Evolutionary conservation across 1,139 yeast species (phyloP).

Genomic region (Petasospora fabianii): DNA sequence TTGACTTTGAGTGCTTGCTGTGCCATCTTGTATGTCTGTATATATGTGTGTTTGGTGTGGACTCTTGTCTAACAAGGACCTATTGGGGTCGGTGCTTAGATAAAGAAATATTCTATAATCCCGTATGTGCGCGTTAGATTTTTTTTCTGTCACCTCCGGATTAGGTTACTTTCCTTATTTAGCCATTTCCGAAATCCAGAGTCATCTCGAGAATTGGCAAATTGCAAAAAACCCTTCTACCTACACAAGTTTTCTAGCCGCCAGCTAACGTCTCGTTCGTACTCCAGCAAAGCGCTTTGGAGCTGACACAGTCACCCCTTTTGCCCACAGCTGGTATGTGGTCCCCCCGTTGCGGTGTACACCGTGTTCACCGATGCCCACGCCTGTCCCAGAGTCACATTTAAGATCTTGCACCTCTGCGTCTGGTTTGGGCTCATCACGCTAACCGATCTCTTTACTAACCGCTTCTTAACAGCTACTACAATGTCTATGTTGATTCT

Average conservation of each 20-base stretch:
- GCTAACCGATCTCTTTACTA: neutral
- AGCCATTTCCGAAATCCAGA: conserved; percentile 6
- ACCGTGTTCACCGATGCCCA: neutral
- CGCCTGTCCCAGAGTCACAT: conserved; percentile 7
- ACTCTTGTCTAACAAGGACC: neutral
- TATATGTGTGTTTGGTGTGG: too few species aligned
- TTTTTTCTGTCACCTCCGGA: neutral
- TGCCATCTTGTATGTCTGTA: conserved; percentile 29
- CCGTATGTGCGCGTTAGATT: neutral
- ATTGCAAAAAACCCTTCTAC: conserved; percentile 4
- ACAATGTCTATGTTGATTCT: conserved; percentile 52
- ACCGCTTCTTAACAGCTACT: too few species aligned
- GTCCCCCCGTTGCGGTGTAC: neutral
- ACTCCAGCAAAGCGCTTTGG: conserved; percentile 4
- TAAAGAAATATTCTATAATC: conserved; percentile 1
- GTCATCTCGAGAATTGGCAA: conserved; percentile 9
- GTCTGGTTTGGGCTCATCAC: neutral
- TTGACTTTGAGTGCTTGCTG: conserved; percentile 38
- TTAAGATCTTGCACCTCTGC: too few species aligned
- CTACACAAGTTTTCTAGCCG: too few species aligned
- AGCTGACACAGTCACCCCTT: conserved; percentile 11
- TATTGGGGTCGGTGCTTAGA: neutral
- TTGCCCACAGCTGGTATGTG: conserved; percentile 6
- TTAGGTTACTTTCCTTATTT: conserved; percentile 1
- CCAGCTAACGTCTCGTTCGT: neutral